Base-by-base conservation (phyloP, 371 early-diverging fungal genomes). In the Umbelopsis sp. region DNA sequence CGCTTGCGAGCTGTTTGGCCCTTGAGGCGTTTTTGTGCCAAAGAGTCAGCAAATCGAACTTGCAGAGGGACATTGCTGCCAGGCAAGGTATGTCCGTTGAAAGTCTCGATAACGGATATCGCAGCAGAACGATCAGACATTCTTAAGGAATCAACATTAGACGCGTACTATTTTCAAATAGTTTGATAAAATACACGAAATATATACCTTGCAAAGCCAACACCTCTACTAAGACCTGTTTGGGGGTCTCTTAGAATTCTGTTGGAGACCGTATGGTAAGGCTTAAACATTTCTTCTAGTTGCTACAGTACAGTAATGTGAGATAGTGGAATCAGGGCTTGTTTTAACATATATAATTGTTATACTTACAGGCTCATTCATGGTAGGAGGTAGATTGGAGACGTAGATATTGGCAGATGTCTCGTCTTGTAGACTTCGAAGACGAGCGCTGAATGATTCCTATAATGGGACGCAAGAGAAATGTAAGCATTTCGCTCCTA, bases 391-490 rank as follows among this genome's bases (percentile, higher is more conserved):
- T 70, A 95, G 69, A 70, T 95, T 95, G 50, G 94, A 93, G 18
- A 95, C 82, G 69, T 95, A 95, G 24, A 95, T 84, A 68, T 95
- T 95, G 62, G 94, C 89, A 7, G 93, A 92, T 16, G 77, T 87
- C 63, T 85, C 81, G 73, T 94, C 93, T 75, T 93, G 93, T 66
- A 93, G 79, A 71, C 89, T 87, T 74, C 90, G 83, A 63, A 94
- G 80, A 48, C 85, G 76, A n/a, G 89, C 83, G 71, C 91, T 92
- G 74, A 94, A 91, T 10, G 93, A 90, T 76, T 93, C 94, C 87
- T 88, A 71, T 44, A 25, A 66, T 24, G 35, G 62, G 24, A 57
- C 11, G 24, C 35, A 63, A 22, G 32, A 9, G 67, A 24, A 38
- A 41, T 7, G 41, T 41, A 7, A 41, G 41, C 41, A 41, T 12